Evolutionary conservation across 2,329 filamentous ascomycete genomes (phyloP), one percentile per base, ranked within the genome.

Genomic region (Canariomyces notabilis): DNA sequence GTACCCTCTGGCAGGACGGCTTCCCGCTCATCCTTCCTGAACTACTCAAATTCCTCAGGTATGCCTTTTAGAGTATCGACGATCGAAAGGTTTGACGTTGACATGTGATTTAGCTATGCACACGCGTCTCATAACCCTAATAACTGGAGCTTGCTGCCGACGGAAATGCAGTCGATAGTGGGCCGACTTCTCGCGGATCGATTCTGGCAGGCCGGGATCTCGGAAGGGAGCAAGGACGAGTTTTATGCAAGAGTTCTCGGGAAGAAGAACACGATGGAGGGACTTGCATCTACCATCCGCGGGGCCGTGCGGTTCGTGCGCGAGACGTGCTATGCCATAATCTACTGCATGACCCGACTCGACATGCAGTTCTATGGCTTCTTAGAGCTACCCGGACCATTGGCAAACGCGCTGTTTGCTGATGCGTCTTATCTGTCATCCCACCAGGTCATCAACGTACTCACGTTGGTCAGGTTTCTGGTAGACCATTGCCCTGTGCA

Each of bases 171-270:
- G 48, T 70, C 76, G 5, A 80, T 95, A 42, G 86, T 97, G 32
- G 79, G 82, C 35, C 80, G 87, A 18, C 89, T 97, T 16, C 71
- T 98, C 18, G 95, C 89, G 12, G 93, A 98, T 66, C 79, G 93
- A 19, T 98, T 98, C 64, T 98, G 93, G 93, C 93, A 98, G 71
- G 89, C 90, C 6, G 93, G 93, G 8, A 98, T 98, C 41, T 97
- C 93, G 0, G 87, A 85, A 51, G 93, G 95, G 20, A 97, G 88
- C 58, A 89, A 93, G 63, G 93, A 97, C 52, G 91, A 97, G 48
- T 98, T 98, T 63, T 97, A 96, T 65, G 87, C 89, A 23, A 81
- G 88, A 33, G 91, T 98, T 2, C 82, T 89, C 46, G 86, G 89
- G 23, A 95, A 93, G 46, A 95, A 89, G 66, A 79, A 78, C 33